Conservation (phyloP, 495 filamentous ascomycete genomes). For the Aspergillus conjunctus region DNA sequence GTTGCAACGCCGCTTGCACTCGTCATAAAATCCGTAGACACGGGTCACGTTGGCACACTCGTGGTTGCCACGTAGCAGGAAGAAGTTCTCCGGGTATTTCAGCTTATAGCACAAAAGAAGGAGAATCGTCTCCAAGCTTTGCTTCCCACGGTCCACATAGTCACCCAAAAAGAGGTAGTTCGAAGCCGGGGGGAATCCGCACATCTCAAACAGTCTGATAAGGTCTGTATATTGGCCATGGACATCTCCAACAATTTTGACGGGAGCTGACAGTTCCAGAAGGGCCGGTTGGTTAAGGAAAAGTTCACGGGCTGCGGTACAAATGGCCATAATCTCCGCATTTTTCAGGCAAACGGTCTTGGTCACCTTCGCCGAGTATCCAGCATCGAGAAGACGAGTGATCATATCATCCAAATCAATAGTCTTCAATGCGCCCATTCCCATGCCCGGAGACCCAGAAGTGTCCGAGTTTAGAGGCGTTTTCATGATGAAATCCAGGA, state of each 20-base stretch:
- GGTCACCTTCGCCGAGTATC: slow-evolving; percentile 93
- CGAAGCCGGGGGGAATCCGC: slow-evolving; percentile 88
- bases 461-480: slow-evolving; percentile 37
- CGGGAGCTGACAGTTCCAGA: slow-evolving; percentile 89
- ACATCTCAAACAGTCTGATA: slow-evolving; percentile 99
- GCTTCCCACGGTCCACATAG: slow-evolving; percentile 97
- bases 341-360: slow-evolving; percentile 98
- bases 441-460: slow-evolving; percentile 48
- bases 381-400: slow-evolving; percentile 87
- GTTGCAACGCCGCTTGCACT: slow-evolving; percentile 96
- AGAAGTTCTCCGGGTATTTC: slow-evolving; percentile 99
- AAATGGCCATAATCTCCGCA: slow-evolving; percentile 93
- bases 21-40: slow-evolving; percentile 99
- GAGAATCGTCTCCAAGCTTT: slow-evolving; percentile 95
- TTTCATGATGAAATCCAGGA: slow-evolving; percentile 49
- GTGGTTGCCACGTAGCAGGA: slow-evolving; percentile 94
- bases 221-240: slow-evolving; percentile 98
- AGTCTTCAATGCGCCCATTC: slow-evolving; percentile 75
- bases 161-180: slow-evolving; percentile 98
- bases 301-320: slow-evolving; percentile 79
- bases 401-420: slow-evolving; percentile 98
- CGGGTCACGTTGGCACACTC: slow-evolving; percentile 98
- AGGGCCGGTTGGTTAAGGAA: slow-evolving; percentile 92
- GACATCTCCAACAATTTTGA: slow-evolving; percentile 98
- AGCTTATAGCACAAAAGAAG: slow-evolving; percentile 97